Conservation (phyloP, 2,329 filamentous ascomycete species). For the Meredithiella fracta region DNA sequence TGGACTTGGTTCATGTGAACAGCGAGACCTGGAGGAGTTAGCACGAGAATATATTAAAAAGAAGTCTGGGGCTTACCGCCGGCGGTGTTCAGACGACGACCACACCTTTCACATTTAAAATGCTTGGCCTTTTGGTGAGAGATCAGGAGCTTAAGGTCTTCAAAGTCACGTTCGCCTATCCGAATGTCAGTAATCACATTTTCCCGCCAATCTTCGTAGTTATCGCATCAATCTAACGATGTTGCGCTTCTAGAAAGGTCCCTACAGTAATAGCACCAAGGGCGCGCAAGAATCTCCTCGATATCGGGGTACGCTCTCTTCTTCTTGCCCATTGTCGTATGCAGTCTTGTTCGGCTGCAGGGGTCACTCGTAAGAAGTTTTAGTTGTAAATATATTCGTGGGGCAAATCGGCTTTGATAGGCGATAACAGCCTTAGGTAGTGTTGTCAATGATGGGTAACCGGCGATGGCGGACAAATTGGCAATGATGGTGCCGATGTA, state of each 20-base stretch:
- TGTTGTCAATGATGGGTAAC: too few relatives aligned
- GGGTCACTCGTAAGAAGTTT: too few relatives aligned
- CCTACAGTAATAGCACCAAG: constrained; percentile 95
- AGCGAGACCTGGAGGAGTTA: constrained; percentile 49
- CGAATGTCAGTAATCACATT: neutral
- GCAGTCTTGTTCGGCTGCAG: neutral
- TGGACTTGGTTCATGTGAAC: constrained; percentile 98
- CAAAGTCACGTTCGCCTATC: constrained; percentile 78
- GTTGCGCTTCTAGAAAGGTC: neutral
- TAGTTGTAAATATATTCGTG: too few relatives aligned
- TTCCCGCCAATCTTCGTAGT: neutral
- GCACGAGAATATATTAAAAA: neutral
- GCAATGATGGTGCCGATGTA: neutral
- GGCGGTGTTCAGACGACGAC: constrained; percentile 76
- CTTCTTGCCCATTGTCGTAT: constrained; percentile 59
- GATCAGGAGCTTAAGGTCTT: constrained; percentile 90
- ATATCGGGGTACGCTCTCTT: constrained; percentile 73
- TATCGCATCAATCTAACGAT: neutral
- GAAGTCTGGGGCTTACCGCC: constrained; percentile 45
- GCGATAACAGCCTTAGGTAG: too few relatives aligned
- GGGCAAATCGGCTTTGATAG: too few relatives aligned
- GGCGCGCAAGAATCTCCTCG: constrained; percentile 71
- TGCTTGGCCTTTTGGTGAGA: constrained; percentile 99
- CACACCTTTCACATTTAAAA: constrained; percentile 91
- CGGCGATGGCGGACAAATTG: too few relatives aligned